A percentile compares a stretch with the other conserved stretches of the same genome.
Conservation (phyloP, 495 filamentous ascomycete species). For the Aspergillus coremiiformis region DNA sequence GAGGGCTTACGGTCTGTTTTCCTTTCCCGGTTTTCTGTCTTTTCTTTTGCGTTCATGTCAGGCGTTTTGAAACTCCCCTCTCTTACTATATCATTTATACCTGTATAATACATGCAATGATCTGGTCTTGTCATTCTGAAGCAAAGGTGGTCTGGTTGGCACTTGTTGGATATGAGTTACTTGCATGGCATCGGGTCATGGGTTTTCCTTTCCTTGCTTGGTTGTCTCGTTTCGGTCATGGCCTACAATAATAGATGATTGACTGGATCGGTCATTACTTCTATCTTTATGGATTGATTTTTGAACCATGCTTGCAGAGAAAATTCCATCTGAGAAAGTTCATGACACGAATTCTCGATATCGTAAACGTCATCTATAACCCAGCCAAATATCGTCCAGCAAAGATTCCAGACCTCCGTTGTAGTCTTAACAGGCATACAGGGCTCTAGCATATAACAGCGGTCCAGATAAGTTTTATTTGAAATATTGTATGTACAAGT, state of each 20-base stretch:
- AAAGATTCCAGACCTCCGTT: too few relatives aligned
- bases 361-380: too few relatives aligned
- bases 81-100: conserved; percentile 28
- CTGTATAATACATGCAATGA: conserved; percentile 6
- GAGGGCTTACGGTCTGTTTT: conserved; percentile 33
- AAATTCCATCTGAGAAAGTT: too few relatives aligned
- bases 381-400: too few relatives aligned
- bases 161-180: conserved; percentile 3
- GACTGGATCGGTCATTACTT: neutral
- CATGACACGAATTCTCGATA: too few relatives aligned
- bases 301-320: too few relatives aligned
- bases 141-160: conserved; percentile 8
- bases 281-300: neutral
- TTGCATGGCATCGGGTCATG: conserved; percentile 2
- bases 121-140: conserved; percentile 7
- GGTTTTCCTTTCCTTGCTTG: neutral
- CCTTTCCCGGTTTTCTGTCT: conserved; percentile 18
- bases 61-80: conserved; percentile 24
- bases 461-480: too few relatives aligned
- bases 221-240: neutral
- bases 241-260: neutral
- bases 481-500: too few relatives aligned
- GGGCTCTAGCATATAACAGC: too few relatives aligned
- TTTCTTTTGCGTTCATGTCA: conserved; percentile 18
- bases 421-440: too few relatives aligned